These are phyloP conservation scores for Strobilomyces confusus DNA, from an alignment of 768 basidiomycete genomes.

Conservation along the genomic window DNA sequence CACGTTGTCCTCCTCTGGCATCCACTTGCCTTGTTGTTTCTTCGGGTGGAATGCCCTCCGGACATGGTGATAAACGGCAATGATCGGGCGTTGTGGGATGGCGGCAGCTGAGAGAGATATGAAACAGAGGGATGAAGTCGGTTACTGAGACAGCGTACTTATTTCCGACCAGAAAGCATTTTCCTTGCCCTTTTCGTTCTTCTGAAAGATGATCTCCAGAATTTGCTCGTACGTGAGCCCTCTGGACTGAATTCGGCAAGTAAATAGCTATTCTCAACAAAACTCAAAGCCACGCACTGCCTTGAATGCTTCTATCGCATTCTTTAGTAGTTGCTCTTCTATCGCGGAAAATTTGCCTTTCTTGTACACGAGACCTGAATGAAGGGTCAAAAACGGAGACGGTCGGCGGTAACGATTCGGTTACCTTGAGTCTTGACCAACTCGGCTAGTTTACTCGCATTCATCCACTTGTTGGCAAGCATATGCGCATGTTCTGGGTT, in stretches of 20 bases:
- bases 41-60: conserved; percentile 66
- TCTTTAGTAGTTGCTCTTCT: conserved; percentile 62
- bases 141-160: conserved; percentile 43
- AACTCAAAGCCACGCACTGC: conserved; percentile 38
- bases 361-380: conserved; percentile 74
- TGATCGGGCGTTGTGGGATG: conserved; percentile 72
- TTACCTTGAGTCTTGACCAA: conserved; percentile 66
- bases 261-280: neutral
- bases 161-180: conserved; percentile 77
- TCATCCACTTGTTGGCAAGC: conserved; percentile 79
- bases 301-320: conserved; percentile 63
- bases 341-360: conserved; percentile 84
- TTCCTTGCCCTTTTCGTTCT: conserved; percentile 55
- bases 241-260: conserved; percentile 38
- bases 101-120: conserved; percentile 49
- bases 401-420: neutral
- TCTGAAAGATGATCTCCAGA: conserved; percentile 63
- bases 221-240: conserved; percentile 54
- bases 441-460: conserved; percentile 61
- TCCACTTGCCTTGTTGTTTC: conserved; percentile 69
- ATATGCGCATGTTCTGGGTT: conserved; percentile 60
- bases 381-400: conserved; percentile 1
- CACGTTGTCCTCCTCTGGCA: conserved; percentile 56
- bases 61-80: conserved; percentile 81
- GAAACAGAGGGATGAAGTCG: neutral